phyloP scores from a whole-genome alignment of 306 rosid species.

The Castanopsis chinensis region DNA sequence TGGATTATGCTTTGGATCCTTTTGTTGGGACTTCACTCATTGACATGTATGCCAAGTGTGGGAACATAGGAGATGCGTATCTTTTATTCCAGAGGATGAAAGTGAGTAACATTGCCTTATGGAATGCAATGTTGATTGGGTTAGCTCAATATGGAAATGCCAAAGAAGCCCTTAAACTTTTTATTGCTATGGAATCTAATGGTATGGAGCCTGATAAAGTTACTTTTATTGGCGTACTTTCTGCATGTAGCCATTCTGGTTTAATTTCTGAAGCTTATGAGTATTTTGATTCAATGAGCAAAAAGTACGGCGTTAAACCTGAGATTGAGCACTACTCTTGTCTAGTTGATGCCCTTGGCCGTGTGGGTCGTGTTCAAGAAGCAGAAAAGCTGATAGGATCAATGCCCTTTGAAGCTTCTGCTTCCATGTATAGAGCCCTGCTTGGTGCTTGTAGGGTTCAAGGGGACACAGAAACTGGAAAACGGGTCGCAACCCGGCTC shows the following conservation, averaged over 20 bases:
- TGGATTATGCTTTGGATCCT: conserved; percentile 53
- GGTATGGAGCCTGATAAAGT: conserved; percentile 61
- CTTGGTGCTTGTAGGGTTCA: conserved; percentile 74
- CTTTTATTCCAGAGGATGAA: conserved; percentile 49
- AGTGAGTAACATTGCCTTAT: conserved; percentile 44
- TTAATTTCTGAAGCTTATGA: conserved; percentile 62
- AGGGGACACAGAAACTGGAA: conserved; percentile 58
- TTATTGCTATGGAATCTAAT: conserved; percentile 49
- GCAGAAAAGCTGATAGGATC: conserved; percentile 64
- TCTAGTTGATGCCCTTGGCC: conserved; percentile 80
- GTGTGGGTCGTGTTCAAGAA: conserved; percentile 63
- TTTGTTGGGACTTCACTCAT: conserved; percentile 80
- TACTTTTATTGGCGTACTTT: conserved; percentile 73
- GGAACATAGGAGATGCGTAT: conserved; percentile 66
- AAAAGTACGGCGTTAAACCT: conserved; percentile 51
- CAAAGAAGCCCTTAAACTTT: conserved; percentile 62
- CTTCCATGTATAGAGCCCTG: conserved; percentile 66
- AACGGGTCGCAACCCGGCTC: conserved; percentile 55
- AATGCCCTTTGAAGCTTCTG: conserved; percentile 86
- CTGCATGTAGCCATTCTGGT: conserved; percentile 81
- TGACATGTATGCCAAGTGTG: conserved; percentile 91
- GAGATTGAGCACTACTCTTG: conserved; percentile 76
- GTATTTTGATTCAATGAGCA: conserved; percentile 56
- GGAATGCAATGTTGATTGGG: conserved; percentile 88
- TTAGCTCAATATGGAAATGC: conserved; percentile 83